Conservation (phyloP, 441 rosid species). For the Populus trichocarpa region DNA sequence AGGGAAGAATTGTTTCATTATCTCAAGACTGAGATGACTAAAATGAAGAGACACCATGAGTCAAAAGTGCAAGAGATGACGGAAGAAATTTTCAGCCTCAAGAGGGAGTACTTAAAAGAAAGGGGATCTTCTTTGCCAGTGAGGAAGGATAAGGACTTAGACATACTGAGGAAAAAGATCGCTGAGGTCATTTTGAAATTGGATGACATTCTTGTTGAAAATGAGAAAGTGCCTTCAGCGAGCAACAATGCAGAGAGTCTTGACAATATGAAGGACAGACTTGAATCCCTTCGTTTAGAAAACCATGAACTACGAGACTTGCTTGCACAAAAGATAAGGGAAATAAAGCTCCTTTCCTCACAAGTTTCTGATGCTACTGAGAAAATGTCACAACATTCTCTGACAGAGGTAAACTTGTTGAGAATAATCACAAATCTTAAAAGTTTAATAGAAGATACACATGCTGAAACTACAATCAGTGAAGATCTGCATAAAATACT, state of each 20-base stretch:
- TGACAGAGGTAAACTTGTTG: conserved; percentile 39
- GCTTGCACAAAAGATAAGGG: conserved; percentile 45
- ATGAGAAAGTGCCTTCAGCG: conserved; percentile 36
- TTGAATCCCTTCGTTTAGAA: conserved; percentile 53
- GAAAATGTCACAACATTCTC: conserved; percentile 41
- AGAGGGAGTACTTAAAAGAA: conserved; percentile 64
- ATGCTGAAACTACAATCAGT: conserved; percentile 44
- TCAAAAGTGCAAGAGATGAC: conserved; percentile 54
- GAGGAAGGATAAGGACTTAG: conserved; percentile 78
- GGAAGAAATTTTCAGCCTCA: conserved; percentile 58
- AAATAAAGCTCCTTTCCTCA: conserved; percentile 37
- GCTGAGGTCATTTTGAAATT: conserved; percentile 54
- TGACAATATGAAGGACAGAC: conserved; percentile 42
- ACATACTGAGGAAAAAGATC: conserved; percentile 64
- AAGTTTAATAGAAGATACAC: conserved; percentile 44
- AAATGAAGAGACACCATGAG: conserved; percentile 84
- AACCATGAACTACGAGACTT: conserved; percentile 45
- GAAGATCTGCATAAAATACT: conserved; percentile 51
- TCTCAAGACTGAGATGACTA: conserved; percentile 70
- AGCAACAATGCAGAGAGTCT: conserved; percentile 37
- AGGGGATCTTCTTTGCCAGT: conserved; percentile 43
- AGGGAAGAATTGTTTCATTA: conserved; percentile 45
- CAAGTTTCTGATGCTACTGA: conserved; percentile 50
- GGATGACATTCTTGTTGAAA: conserved; percentile 58
- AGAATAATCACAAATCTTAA: conserved; percentile 41